phyloP scores from a whole-genome alignment of 2,329 filamentous ascomycete genomes.

The Aspergillus udagawae region DNA sequence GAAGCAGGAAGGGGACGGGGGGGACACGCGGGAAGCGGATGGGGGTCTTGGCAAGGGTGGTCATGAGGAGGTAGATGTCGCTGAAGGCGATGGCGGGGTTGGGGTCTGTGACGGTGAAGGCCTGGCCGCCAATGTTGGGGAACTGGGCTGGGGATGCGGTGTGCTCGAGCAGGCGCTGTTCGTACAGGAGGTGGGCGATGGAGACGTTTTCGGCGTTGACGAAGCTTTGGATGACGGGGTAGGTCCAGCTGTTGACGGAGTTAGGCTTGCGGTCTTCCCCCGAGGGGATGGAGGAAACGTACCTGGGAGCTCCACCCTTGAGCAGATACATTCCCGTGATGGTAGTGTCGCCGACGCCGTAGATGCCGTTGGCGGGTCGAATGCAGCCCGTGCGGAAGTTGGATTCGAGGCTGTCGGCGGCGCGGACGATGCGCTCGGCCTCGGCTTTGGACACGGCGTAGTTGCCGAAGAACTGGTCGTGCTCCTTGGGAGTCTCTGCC shows the following conservation, averaged over 20 bases:
- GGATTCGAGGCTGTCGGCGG: slow-evolving; percentile 33
- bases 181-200: slow-evolving; percentile 51
- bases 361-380: slow-evolving; percentile 52
- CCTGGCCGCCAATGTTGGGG: slow-evolving; percentile 40
- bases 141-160: slow-evolving; percentile 10
- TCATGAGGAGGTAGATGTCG: slow-evolving; percentile 29
- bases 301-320: slow-evolving; percentile 35
- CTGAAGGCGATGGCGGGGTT: slow-evolving; percentile 40
- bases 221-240: slow-evolving; percentile 48
- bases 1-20: slow-evolving; percentile 24
- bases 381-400: slow-evolving; percentile 53
- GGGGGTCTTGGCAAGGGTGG: slow-evolving; percentile 28
- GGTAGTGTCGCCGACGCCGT: slow-evolving; percentile 43
- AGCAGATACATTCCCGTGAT: slow-evolving; percentile 40
- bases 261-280: not conserved
- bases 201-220: slow-evolving; percentile 52
- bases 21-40: slow-evolving; percentile 23
- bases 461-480: slow-evolving; percentile 44
- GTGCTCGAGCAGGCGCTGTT: slow-evolving; percentile 46
- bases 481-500: slow-evolving; percentile 37
- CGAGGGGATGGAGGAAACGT: slow-evolving; percentile 1
- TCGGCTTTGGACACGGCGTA: slow-evolving; percentile 52
- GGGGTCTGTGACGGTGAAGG: slow-evolving; percentile 51
- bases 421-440: slow-evolving; percentile 50
- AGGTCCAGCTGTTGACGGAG: slow-evolving; percentile 36